Conservation (phyloP, 257 asterid species). For the Salvia splendens region DNA sequence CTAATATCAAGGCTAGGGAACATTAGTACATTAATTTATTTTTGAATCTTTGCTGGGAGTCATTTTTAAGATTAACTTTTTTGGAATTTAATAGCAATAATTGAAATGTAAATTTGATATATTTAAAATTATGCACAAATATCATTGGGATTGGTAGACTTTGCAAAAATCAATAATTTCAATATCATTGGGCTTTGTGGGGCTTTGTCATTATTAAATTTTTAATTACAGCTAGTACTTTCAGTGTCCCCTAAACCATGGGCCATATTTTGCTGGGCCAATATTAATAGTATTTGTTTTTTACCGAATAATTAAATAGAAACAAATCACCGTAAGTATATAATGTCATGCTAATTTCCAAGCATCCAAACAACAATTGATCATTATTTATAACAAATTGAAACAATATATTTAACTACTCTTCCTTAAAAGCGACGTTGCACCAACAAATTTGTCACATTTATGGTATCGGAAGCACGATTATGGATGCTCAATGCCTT, state of each 20-base stretch:
- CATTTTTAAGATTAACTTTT: background rate
- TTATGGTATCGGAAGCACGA: background rate
- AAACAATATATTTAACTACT: background rate
- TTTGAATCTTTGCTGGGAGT: conserved; percentile 4
- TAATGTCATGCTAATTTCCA: background rate
- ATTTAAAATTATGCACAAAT: conserved; percentile 18
- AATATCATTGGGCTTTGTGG: conserved; percentile 46
- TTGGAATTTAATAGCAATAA: conserved; percentile 24
- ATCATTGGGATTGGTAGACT: conserved; percentile 39
- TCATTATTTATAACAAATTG: background rate
- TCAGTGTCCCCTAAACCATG: conserved; percentile 40
- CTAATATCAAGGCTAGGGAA: background rate
- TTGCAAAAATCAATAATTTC: conserved; percentile 39
- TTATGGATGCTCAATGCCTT: too few species aligned
- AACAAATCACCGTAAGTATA: background rate
- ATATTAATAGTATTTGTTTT: background rate
- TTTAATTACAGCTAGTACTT: conserved; percentile 23
- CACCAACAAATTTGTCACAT: conserved; percentile 15
- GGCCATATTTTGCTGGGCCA: conserved; percentile 42
- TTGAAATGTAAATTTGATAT: conserved; percentile 1
- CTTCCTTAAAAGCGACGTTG: background rate
- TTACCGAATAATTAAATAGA: background rate
- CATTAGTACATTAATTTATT: background rate
- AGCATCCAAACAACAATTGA: background rate
- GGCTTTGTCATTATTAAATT: conserved; percentile 23